Conservation (phyloP, 176 grass and related monocot species). For the Hsuehochloa calcarea region DNA sequence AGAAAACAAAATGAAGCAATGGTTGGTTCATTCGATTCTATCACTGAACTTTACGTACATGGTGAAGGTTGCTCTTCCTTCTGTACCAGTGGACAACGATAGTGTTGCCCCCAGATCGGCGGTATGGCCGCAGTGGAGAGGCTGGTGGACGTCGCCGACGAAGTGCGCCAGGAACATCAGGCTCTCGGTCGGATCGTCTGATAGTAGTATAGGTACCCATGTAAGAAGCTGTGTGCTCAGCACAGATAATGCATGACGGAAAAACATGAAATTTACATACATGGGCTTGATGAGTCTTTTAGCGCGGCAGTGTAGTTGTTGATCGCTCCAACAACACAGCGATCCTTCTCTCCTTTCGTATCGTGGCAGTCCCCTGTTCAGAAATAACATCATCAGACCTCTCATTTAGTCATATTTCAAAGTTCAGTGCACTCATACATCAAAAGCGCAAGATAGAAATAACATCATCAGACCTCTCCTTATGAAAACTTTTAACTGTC, state of each 20-base stretch:
- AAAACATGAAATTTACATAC: background rate
- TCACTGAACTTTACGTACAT: background rate
- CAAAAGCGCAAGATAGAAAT: background rate
- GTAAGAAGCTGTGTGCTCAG: background rate
- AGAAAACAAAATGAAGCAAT: background rate
- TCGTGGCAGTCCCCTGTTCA: slow-evolving; percentile 68
- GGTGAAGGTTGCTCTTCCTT: background rate
- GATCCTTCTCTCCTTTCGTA: slow-evolving; percentile 34
- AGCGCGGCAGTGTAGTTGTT: slow-evolving; percentile 61
- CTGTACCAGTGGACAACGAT: background rate
- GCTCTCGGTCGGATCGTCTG: slow-evolving; percentile 50
- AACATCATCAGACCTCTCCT: too few relatives aligned
- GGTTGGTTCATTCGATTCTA: background rate
- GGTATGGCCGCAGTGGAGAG: slow-evolving; percentile 46
- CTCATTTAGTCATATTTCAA: background rate
- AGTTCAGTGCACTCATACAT: background rate
- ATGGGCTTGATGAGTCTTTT: too few relatives aligned
- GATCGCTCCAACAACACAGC: slow-evolving; percentile 71
- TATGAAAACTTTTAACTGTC: background rate
- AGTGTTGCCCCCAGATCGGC: background rate
- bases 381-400: background rate
- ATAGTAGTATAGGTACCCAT: background rate
- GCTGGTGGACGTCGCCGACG: slow-evolving; percentile 71
- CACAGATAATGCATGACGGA: background rate
- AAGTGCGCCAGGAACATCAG: slow-evolving; percentile 72